These are phyloP conservation scores for Sphaerulina populicola DNA, from an alignment of 2,329 filamentous ascomycete species.

Conservation along the genomic window DNA sequence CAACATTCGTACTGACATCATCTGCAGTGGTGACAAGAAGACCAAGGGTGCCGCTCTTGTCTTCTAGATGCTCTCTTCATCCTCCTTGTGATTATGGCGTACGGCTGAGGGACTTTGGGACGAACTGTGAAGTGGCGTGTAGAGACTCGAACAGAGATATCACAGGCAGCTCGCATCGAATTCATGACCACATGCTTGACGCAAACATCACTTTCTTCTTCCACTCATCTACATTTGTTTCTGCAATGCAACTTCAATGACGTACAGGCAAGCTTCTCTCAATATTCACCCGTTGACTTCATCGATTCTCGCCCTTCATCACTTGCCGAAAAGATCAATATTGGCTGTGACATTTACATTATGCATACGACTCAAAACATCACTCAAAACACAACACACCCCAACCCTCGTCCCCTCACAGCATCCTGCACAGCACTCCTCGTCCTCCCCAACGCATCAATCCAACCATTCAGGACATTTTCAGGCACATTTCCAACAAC, in stretches of 20 bases:
- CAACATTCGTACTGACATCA: constrained; percentile 27
- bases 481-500: no score
- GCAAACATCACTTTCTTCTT: not conserved
- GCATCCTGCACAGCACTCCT: constrained; percentile 39
- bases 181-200: constrained; percentile 9
- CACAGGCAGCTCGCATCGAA: constrained; percentile 15
- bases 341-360: not conserved
- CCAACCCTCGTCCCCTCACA: constrained; percentile 40
- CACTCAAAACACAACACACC: constrained; percentile 18
- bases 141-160: constrained; percentile 14
- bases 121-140: constrained; percentile 18
- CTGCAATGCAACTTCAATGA: no score
- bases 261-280: no score
- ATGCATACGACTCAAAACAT: not conserved
- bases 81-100: constrained; percentile 22
- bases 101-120: constrained; percentile 19
- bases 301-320: no score
- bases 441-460: constrained; percentile 34
- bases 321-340: no score
- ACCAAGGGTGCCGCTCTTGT: constrained; percentile 99
- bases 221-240: not conserved
- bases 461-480: constrained; percentile 30
- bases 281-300: no score
- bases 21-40: constrained; percentile 97
- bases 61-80: constrained; percentile 59